A percentile compares a stretch with the other conserved stretches of the same genome.
Conservation (phyloP, 176 grass and related monocot genomes). For the Hordeum marinum region DNA sequence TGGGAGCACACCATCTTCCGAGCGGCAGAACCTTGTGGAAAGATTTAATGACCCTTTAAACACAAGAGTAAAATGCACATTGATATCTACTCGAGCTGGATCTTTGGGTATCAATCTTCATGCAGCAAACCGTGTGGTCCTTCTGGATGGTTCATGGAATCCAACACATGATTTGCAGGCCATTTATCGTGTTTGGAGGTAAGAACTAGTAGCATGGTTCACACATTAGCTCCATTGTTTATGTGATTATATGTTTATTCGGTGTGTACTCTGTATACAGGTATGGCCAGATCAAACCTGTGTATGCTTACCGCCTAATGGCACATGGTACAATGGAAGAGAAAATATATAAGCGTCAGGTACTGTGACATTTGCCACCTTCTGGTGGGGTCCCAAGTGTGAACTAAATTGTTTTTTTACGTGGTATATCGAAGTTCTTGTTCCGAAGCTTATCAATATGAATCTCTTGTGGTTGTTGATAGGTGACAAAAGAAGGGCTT, state of each 20-base stretch:
- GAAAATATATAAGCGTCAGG: slow-evolving; percentile 99
- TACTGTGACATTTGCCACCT: slow-evolving; percentile 20
- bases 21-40: slow-evolving; percentile 92
- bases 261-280: slow-evolving; percentile 37
- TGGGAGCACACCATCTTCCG: slow-evolving; percentile 82
- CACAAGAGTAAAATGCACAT: slow-evolving; percentile 76
- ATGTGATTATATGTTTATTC: slow-evolving; percentile 24
- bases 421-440: slow-evolving; percentile 6
- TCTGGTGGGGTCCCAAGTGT: neutral
- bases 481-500: slow-evolving; percentile 98
- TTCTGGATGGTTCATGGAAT: slow-evolving; percentile 99
- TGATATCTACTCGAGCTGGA: slow-evolving; percentile 99
- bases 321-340: slow-evolving; percentile 98
- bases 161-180: slow-evolving; percentile 97
- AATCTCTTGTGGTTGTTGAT: slow-evolving; percentile 11
- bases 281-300: slow-evolving; percentile 92
- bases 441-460: neutral
- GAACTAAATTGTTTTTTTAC: neutral
- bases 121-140: slow-evolving; percentile 89
- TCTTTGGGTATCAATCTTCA: slow-evolving; percentile 97
- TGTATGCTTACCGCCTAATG: slow-evolving; percentile 92
- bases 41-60: slow-evolving; percentile 84
- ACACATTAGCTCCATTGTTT: neutral
- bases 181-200: slow-evolving; percentile 99
- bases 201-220: slow-evolving; percentile 20